A percentile compares a stretch with the other conserved stretches of the same genome.
Evolutionary conservation across 805 yeast genomes (phyloP).

Genomic region (Starmerella vaccinii): DNA sequence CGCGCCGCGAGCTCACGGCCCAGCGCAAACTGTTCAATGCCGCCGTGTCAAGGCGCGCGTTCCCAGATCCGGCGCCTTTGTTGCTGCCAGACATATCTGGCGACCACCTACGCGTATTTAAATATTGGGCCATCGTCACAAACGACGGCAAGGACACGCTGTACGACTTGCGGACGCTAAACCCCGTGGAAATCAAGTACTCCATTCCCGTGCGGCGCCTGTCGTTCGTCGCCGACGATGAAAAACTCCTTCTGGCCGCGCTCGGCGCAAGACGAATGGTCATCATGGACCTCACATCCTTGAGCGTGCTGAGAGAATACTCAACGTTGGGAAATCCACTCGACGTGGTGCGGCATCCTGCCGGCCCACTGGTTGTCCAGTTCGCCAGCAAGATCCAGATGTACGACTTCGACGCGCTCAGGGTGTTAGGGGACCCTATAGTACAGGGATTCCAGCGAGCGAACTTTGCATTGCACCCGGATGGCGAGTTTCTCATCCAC

Average conservation of each 20-base stretch:
- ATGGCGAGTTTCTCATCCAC: constrained; percentile 1
- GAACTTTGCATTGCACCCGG: constrained; percentile 3
- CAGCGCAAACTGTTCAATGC: background rate
- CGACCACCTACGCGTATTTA: background rate
- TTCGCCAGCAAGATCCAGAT: background rate
- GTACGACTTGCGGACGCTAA: background rate
- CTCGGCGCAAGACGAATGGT: background rate
- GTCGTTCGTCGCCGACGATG: background rate
- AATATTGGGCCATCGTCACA: background rate
- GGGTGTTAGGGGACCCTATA: too few species aligned
- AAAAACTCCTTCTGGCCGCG: background rate
- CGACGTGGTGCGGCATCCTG: background rate
- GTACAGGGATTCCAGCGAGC: too few species aligned
- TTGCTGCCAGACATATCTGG: background rate
- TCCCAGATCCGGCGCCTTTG: background rate
- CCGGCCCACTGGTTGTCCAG: background rate
- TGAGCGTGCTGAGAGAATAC: too few species aligned
- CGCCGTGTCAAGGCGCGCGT: background rate
- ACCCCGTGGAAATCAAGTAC: background rate
- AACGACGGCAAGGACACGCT: background rate
- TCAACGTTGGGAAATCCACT: background rate
- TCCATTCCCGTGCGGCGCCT: background rate
- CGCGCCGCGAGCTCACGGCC: background rate
- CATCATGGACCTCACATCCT: background rate
- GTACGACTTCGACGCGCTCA: background rate